Percentiles rank a stretch among this genome's conserved stretches.
phyloP scores from a whole-genome alignment of 116 monocot genomes.

The Phalaenopsis hybrid region DNA sequence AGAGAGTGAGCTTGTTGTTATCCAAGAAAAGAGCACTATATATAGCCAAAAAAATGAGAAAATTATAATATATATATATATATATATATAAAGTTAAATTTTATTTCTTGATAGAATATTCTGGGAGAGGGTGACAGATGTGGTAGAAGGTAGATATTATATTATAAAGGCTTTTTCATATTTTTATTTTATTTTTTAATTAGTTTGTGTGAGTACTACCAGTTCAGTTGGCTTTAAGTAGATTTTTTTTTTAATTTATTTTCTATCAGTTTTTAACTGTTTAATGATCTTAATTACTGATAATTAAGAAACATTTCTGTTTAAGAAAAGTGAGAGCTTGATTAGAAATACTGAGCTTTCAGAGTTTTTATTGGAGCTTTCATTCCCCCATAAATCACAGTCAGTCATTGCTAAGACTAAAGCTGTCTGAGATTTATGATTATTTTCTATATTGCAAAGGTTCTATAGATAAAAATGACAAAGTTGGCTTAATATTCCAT shows the following conservation, averaged over 20 bases:
- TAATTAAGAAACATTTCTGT: no score
- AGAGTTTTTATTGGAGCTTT: no score
- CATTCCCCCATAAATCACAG: no score
- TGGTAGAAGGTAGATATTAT: background rate
- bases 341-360: no score
- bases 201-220: background rate
- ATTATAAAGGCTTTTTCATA: background rate
- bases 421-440: no score
- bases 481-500: no score
- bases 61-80: background rate
- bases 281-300: no score
- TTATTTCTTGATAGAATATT: background rate
- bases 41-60: background rate
- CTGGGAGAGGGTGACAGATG: constrained; percentile 1
- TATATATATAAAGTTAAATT: background rate
- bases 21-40: background rate
- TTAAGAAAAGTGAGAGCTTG: no score
- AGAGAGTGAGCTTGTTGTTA: background rate
- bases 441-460: no score
- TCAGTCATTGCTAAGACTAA: no score
- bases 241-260: background rate
- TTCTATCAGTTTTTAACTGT: no score
- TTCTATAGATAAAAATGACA: no score
- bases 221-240: background rate
- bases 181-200: background rate